These are phyloP conservation scores for Phytopythium ostracodes DNA, from an alignment of 352 stramenopile genomes.

Conservation along the genomic window DNA sequence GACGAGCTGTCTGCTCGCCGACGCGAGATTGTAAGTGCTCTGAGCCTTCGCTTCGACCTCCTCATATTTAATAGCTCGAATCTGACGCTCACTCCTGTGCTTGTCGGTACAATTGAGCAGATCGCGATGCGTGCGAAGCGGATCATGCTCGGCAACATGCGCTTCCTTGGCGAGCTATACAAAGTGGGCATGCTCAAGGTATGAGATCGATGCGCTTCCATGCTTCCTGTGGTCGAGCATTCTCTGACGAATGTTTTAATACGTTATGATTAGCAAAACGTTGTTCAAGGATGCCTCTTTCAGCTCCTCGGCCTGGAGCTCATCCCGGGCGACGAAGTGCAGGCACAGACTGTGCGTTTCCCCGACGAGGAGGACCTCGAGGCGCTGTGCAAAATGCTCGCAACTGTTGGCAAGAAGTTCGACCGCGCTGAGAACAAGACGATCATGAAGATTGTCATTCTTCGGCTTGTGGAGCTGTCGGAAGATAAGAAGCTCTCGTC, in stretches of 20 bases:
- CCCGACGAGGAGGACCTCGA: slow-evolving; percentile 84
- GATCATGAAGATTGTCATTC: slow-evolving; percentile 85
- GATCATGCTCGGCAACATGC: slow-evolving; percentile 85
- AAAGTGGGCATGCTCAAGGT: slow-evolving; percentile 85
- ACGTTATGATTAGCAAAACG: slow-evolving; percentile 35
- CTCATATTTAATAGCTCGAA: not conserved
- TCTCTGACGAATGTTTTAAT: not conserved
- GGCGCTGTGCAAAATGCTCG: slow-evolving; percentile 84
- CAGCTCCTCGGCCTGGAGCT: slow-evolving; percentile 77
- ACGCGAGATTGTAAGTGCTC: slow-evolving; percentile 47
- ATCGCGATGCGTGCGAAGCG: slow-evolving; percentile 60
- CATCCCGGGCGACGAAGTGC: slow-evolving; percentile 35
- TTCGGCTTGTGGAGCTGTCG: slow-evolving; percentile 81
- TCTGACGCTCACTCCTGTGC: not conserved
- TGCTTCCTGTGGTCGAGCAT: not conserved
- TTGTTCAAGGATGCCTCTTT: slow-evolving; percentile 76
- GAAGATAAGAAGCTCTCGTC: slow-evolving; percentile 69
- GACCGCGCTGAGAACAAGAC: slow-evolving; percentile 70
- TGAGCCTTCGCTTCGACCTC: not conserved
- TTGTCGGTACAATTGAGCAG: slow-evolving; percentile 12
- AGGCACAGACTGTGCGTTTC: slow-evolving; percentile 67
- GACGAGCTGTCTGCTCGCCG: slow-evolving; percentile 39
- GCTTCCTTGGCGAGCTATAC: slow-evolving; percentile 86
- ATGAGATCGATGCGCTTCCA: not conserved
- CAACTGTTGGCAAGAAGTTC: slow-evolving; percentile 84